phyloP scores from a whole-genome alignment of 805 yeast genomes.

The Candida nanaspora region DNA sequence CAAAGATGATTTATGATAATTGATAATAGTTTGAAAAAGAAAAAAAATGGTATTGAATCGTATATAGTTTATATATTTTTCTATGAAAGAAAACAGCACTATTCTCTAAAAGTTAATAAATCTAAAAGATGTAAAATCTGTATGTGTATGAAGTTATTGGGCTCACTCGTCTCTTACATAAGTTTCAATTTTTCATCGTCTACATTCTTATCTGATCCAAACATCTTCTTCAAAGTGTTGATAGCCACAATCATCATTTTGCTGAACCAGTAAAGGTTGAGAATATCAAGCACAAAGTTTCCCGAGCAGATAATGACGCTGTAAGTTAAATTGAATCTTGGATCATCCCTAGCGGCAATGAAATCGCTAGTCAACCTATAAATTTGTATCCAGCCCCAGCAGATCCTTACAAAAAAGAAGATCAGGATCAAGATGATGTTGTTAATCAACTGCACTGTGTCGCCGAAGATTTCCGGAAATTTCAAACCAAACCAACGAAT shows the following conservation, averaged over 20 bases:
- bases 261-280: conserved; percentile 30
- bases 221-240: conserved; percentile 25
- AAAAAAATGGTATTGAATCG: background rate
- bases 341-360: conserved; percentile 17
- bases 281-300: conserved; percentile 25
- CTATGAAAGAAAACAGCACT: conserved; percentile 14
- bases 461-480: conserved; percentile 20
- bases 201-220: conserved; percentile 13
- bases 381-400: conserved; percentile 34
- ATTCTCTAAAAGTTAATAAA: too few species aligned
- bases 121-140: too few species aligned
- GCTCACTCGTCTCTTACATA: too few species aligned
- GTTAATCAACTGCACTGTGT: conserved; percentile 23
- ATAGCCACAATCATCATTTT: conserved; percentile 31
- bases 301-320: conserved; percentile 22
- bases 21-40: conserved; percentile 1
- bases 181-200: conserved; percentile 23
- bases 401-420: conserved; percentile 27
- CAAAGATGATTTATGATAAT: conserved; percentile 10
- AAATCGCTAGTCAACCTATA: conserved; percentile 20
- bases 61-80: background rate
- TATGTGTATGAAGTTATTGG: too few species aligned
- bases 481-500: conserved; percentile 30
- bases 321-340: conserved; percentile 19
- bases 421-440: conserved; percentile 26